Conservation (phyloP, 208 protist species). For the Leptomonas seymouri region DNA sequence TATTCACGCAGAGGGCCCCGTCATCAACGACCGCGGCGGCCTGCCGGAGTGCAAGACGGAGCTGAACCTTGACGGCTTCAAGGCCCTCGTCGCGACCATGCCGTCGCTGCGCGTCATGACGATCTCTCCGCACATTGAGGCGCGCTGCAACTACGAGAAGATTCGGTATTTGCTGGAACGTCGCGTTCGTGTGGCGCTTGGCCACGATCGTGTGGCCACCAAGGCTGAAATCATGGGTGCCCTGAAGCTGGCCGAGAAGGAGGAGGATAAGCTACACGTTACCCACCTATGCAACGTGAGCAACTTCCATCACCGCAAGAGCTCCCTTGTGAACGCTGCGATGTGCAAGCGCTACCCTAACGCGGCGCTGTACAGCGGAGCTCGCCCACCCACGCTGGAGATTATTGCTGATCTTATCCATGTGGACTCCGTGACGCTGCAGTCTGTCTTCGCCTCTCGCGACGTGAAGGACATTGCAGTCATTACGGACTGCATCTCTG, state of each 20-base stretch:
- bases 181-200: constrained; percentile 51
- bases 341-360: constrained; percentile 63
- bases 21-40: constrained; percentile 70
- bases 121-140: constrained; percentile 65
- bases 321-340: constrained; percentile 58
- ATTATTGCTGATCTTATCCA: constrained; percentile 74
- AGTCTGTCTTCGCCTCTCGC: constrained; percentile 50
- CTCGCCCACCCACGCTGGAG: constrained; percentile 59
- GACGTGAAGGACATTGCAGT: constrained; percentile 51
- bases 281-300: constrained; percentile 78
- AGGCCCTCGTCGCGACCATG: constrained; percentile 49
- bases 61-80: constrained; percentile 44
- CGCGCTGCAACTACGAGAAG: constrained; percentile 44
- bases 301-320: constrained; percentile 69
- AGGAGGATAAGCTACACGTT: constrained; percentile 57
- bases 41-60: constrained; percentile 48
- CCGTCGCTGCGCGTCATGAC: constrained; percentile 74
- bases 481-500: constrained; percentile 79
- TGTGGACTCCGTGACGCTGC: constrained; percentile 56
- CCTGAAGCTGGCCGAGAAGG: constrained; percentile 36
- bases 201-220: constrained; percentile 57
- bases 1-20: constrained; percentile 72
- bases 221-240: constrained; percentile 65
- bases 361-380: constrained; percentile 53
- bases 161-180: constrained; percentile 53